Conservation (phyloP, 345 rosid genomes). For the Boechera retrofracta region DNA sequence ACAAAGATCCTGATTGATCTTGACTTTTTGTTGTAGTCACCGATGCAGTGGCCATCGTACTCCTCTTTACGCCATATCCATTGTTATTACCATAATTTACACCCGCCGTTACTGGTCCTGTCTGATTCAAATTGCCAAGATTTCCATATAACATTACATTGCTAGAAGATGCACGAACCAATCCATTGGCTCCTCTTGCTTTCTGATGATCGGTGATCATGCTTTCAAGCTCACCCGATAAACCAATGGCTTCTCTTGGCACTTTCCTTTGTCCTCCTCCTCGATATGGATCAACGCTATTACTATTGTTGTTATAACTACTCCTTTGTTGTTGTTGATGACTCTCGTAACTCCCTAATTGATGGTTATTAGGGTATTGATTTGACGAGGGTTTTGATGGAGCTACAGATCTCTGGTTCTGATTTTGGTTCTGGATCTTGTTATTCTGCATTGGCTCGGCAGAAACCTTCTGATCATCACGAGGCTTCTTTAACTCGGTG, state of each 20-base stretch:
- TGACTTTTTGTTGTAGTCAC: slow-evolving; percentile 34
- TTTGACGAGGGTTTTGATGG: slow-evolving; percentile 45
- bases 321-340: slow-evolving; percentile 32
- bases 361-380: slow-evolving; percentile 48
- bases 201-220: slow-evolving; percentile 79
- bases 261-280: slow-evolving; percentile 54
- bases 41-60: slow-evolving; percentile 37
- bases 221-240: slow-evolving; percentile 90
- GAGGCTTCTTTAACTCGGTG: slow-evolving; percentile 48
- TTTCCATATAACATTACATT: slow-evolving; percentile 76
- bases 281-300: slow-evolving; percentile 41
- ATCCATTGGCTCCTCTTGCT: slow-evolving; percentile 49
- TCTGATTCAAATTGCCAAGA: slow-evolving; percentile 79
- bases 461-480: slow-evolving; percentile 54
- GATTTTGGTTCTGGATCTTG: slow-evolving; percentile 26
- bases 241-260: slow-evolving; percentile 60
- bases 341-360: slow-evolving; percentile 34
- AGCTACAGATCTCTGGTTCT: slow-evolving; percentile 42
- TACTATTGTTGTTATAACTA: slow-evolving; percentile 41
- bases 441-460: slow-evolving; percentile 33
- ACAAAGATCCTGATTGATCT: slow-evolving; percentile 59
- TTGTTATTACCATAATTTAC: slow-evolving; percentile 42
- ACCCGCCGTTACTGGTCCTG: slow-evolving; percentile 37
- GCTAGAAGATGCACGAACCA: slow-evolving; percentile 89
- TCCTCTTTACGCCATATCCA: slow-evolving; percentile 60